Evolutionary conservation across 2,329 filamentous ascomycete species (phyloP), one percentile per base, ranked within the genome.

Genomic region (Diaporthe nobilis): DNA sequence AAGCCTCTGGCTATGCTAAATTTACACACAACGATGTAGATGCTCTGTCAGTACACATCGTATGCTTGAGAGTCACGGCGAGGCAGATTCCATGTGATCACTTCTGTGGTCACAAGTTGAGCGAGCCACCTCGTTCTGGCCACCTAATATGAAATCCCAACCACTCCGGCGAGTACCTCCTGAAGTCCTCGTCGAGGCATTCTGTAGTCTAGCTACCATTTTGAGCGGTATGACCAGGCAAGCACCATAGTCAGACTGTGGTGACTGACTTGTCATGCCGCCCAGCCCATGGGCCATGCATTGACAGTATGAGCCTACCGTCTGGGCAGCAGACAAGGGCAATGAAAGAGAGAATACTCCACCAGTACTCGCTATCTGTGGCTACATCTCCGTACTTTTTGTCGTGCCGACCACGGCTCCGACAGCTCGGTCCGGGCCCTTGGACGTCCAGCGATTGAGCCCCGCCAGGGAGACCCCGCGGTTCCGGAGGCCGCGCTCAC

Each of bases 391-490:
- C 5, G 55, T 53, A 42, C 65, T 55, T 68, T 51, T 70, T 20
- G 49, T 37, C 17, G n/a, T 70, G 65, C 65, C 65, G 65, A 70
- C 3, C 47, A 15, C 65, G 65, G 65, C 65, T 31, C 65, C 65
- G 65, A 55, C 47, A 53, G 47, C 65, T 53, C 37, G 17, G 22
- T 60, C 34, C 34, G 63, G 25, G 9, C 31, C 22, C 22, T 51
- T 51, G 28, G 47, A 25, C 3, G 44, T 68, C 31, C 61, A 47
- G 61, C 44, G 10, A 37, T 67, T 25, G 42, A 55, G 49, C 65
- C 65, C 65, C 65, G 65, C 65, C 65, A 55, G 49, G 65, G 25
- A 42, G 49, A 70, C 65, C 65, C 65, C 65, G 65, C 65, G 15
- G 65, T 25, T 49, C 58, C 47, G 31, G 47, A 68, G 65, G 47